A percentile compares a stretch with the other conserved stretches of the same genome.
Evolutionary conservation across 805 yeast species (phyloP).

Genomic region (Metschnikowia rubicola): DNA sequence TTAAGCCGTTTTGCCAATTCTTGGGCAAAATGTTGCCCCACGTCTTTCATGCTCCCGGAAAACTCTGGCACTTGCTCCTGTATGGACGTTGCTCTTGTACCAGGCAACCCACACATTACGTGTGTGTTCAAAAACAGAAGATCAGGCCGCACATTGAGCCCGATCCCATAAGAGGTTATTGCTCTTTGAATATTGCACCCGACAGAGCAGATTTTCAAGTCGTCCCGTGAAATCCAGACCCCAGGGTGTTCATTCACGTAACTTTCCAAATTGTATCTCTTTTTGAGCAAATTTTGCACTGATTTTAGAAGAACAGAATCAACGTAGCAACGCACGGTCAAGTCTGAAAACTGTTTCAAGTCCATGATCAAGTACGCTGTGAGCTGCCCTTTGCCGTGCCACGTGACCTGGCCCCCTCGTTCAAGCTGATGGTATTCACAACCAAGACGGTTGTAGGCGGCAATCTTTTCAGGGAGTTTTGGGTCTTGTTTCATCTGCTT

Average conservation of each 20-base stretch:
- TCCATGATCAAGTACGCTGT: conserved; percentile 76
- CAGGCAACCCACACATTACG: conserved; percentile 83
- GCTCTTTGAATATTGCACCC: conserved; percentile 85
- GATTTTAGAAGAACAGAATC: conserved; percentile 56
- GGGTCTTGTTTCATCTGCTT: conserved; percentile 65
- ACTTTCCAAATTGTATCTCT: conserved; percentile 41
- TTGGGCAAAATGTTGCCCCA: conserved; percentile 32
- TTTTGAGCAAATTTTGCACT: conserved; percentile 45
- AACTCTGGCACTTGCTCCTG: conserved; percentile 13
- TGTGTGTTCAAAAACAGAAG: conserved; percentile 65
- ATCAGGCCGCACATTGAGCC: conserved; percentile 75
- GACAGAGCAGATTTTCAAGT: conserved; percentile 75
- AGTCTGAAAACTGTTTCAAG: conserved; percentile 52
- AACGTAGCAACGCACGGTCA: conserved; percentile 65
- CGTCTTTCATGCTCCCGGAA: conserved; percentile 22
- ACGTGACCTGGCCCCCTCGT: conserved; percentile 95
- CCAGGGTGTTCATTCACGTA: conserved; percentile 73
- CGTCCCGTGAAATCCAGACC: conserved; percentile 62
- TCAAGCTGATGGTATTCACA: conserved; percentile 72
- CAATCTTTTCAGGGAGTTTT: conserved; percentile 26
- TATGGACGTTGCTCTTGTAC: conserved; percentile 41
- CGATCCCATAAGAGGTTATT: conserved; percentile 86
- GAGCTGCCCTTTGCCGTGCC: conserved; percentile 94
- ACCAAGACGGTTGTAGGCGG: conserved; percentile 30
- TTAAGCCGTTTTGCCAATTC: conserved; percentile 35